Conservation (phyloP, 306 rosid genomes). For the Prunus mume region DNA sequence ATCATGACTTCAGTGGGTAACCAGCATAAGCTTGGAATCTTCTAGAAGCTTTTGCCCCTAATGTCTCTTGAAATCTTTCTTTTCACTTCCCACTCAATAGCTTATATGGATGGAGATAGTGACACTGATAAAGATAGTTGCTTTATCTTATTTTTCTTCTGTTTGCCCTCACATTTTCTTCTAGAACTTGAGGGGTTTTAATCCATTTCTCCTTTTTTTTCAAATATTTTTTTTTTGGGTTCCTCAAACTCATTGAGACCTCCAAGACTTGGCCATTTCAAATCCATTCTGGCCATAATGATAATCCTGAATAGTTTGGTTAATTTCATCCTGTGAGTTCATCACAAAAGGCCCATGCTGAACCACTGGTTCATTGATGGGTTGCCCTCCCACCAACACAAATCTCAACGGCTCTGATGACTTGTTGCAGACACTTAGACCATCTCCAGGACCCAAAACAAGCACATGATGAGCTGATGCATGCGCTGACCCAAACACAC, state of each 20-base stretch:
- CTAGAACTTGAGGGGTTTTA: neutral
- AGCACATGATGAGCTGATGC: constrained; percentile 54
- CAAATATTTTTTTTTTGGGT: neutral
- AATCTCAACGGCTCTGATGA: constrained; percentile 67
- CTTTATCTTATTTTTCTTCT: constrained; percentile 10
- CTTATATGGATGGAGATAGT: constrained; percentile 32
- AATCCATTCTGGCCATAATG: constrained; percentile 65
- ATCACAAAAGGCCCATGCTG: constrained; percentile 95
- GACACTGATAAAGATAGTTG: constrained; percentile 40
- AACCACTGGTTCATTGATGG: constrained; percentile 77
- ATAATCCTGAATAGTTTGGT: constrained; percentile 73
- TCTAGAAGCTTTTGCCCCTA: constrained; percentile 61
- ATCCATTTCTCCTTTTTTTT: neutral
- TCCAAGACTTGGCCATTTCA: constrained; percentile 76
- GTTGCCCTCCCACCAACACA: constrained; percentile 73
- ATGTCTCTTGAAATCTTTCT: constrained; percentile 24
- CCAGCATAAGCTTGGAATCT: constrained; percentile 25
- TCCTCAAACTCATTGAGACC: constrained; percentile 45
- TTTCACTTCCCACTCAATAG: constrained; percentile 46
- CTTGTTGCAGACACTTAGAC: constrained; percentile 72
- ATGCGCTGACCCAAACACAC: constrained; percentile 60
- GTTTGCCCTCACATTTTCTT: neutral
- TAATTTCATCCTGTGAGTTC: constrained; percentile 86
- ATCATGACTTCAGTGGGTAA: constrained; percentile 43
- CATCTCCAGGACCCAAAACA: constrained; percentile 70